Base-by-base conservation (phyloP, 2,329 filamentous ascomycete species). In the Fusarium sp. region DNA sequence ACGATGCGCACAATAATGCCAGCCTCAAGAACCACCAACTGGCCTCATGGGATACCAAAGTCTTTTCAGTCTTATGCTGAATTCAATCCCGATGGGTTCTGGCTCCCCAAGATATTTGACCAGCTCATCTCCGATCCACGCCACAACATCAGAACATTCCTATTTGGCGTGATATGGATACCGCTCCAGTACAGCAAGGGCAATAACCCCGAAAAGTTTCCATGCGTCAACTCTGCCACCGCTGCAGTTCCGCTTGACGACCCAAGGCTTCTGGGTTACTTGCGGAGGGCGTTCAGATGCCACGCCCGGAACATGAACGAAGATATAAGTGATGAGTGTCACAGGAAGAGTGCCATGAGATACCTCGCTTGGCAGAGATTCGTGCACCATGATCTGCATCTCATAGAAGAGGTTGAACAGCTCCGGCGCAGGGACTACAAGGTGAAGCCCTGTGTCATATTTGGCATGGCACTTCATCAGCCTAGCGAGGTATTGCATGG, bases 191-290 rank as follows among this genome's bases (percentile, higher is more conserved):
- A 49, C 9, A 46, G 46, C 10, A 13, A 10, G 10, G 37, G 45
- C 12, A 4, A 18, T 6, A 12, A 29, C 2, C 14, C 12, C 18
- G 16, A 42, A 7, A 16, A 2, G 5, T 27, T 24, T 29, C 58
- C 56, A 13, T 69, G 55, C 13, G 20, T 41, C 3, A 45, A 30
- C 10, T 65, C 59, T 3, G 24, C 41, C 1, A 48, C 51, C 13
- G 32, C 52, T 4, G 41, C 47, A 7, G 29, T 69, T 14, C 30
- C 30, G 2, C 16, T 69, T 14, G 30, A 65, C n/a, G 65, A 69
- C 22, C 11, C 34, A 6, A 67, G 32, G 22, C 18, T 69, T 12
- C 18, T 45, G 2, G 14, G n/a, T 3, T 52, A 65, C 20, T 37
- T 69, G 7, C 16, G 20, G 10, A 46, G 52, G 3, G 53, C 53